These are phyloP conservation scores for Hemerocallis citrina DNA, from an alignment of 106 monocot species.

Conservation along the genomic window DNA sequence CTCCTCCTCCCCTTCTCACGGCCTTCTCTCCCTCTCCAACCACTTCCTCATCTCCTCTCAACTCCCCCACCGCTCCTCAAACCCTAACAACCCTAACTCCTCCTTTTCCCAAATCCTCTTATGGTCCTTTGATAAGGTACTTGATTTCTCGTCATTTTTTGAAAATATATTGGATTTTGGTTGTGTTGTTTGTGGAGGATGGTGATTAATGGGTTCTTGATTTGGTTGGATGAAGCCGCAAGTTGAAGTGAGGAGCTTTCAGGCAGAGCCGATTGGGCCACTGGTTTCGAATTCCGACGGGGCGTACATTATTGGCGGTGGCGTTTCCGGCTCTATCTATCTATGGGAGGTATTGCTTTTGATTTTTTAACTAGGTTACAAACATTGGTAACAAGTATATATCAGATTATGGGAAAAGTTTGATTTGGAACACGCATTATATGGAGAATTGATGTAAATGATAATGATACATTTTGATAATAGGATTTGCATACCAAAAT, in stretches of 20 bases:
- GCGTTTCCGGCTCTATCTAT: slow-evolving; percentile 45
- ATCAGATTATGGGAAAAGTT: no score
- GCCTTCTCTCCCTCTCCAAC: slow-evolving; percentile 41
- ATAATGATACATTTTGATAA: no score
- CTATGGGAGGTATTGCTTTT: slow-evolving; percentile 81
- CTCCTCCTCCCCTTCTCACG: slow-evolving; percentile 57
- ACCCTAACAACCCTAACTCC: no score
- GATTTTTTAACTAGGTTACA: no score
- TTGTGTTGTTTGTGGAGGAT: no score
- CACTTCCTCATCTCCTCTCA: slow-evolving; percentile 58
- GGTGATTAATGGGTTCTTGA: not conserved
- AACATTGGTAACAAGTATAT: no score
- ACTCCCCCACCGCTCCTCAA: slow-evolving; percentile 11
- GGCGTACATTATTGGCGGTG: slow-evolving; percentile 56
- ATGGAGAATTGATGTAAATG: no score
- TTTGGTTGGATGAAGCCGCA: slow-evolving; percentile 31
- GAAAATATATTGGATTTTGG: no score
- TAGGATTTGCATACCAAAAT: no score
- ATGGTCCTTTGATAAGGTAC: slow-evolving; percentile 62
- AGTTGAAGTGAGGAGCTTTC: slow-evolving; percentile 51
- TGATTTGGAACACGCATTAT: no score
- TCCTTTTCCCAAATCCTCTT: slow-evolving; percentile 43
- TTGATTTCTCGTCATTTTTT: not conserved
- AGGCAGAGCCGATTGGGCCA: slow-evolving; percentile 52
- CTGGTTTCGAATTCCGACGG: slow-evolving; percentile 52